Evolutionary conservation across 2,329 filamentous ascomycete species (phyloP), one percentile per base, ranked within the genome.

Genomic region (Furcasterigmium furcatum): DNA sequence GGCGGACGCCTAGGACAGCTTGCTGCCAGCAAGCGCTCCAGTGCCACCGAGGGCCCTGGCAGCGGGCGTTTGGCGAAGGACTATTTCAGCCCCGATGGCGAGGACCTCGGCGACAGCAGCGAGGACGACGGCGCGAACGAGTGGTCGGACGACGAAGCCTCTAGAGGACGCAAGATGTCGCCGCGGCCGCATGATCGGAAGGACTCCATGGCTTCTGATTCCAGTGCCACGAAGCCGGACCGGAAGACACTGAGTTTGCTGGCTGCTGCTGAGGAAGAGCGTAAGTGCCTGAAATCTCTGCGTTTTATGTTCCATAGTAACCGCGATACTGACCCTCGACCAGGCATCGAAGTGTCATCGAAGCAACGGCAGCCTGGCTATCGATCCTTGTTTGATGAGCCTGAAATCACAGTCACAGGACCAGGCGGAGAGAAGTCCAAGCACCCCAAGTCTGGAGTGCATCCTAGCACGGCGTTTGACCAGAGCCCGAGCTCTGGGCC

Each of bases 401-500:
- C 85, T 2, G 72, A 81, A 51, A 82, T 87, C 49, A 84, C 78
- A 8, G 66, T 87, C 24, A 88, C 82, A 1, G 76, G 73, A 24
- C 79, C 85, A 1, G 70, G 76, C 4, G 82, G 83, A 14, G 81
- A 86, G 46, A 82, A 77, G 54, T 69, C 72, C 52, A 82, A 77
- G 55, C 60, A 66, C 43, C 68, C 57, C 50, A 84, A 81, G 59
- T 60, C 74, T 2, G 76, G 77, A 3, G 80, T 94, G 10, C 91
- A 95, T 61, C 91, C 91, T 1, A 81, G 82, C 44, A 95, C 88
- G 10, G 94, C 85, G 61, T 96, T 91, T 61, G 91, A 96, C 58
- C 72, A 84, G 47, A 75, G 79, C 13, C 77, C 77, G 3, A 58
- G 68, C n/a, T 81, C 80, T 5, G 72, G 73, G 4, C 68, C 68